These are phyloP conservation scores for Phyllosticta citribraziliensis DNA, from an alignment of 2,329 filamentous ascomycete genomes.

Conservation along the genomic window DNA sequence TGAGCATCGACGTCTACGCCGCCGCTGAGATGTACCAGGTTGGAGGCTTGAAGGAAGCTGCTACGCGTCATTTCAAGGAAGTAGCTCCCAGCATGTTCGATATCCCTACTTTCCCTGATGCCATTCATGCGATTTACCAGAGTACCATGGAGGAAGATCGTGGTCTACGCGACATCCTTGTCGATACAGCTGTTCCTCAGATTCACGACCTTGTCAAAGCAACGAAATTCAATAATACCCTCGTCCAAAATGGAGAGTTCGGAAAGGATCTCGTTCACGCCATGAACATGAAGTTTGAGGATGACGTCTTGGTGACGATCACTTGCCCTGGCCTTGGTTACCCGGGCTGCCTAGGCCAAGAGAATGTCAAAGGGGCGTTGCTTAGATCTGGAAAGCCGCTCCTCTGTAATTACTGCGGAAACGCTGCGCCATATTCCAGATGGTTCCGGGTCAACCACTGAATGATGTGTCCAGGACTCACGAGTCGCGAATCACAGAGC, in stretches of 20 bases:
- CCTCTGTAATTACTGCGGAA: no score
- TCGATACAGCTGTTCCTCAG: background rate
- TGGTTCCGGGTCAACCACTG: no score
- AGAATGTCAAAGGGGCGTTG: no score
- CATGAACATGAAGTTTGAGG: background rate
- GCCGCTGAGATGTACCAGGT: background rate
- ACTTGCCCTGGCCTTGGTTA: no score
- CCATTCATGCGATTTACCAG: background rate
- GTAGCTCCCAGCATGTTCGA: background rate
- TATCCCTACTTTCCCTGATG: background rate
- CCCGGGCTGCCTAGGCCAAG: no score
- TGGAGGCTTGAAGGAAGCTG: background rate
- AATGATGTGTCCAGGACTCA: no score
- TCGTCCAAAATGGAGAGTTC: background rate
- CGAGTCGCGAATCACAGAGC: no score
- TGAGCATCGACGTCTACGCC: background rate
- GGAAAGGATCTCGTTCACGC: background rate
- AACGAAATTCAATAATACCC: background rate
- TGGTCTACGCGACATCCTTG: background rate
- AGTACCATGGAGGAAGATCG: background rate
- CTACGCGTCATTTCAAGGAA: background rate
- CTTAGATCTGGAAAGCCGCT: no score
- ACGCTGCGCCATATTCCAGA: no score
- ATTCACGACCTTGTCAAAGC: background rate
- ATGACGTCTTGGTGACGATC: no score